Evolutionary conservation across 208 protist genomes (phyloP), one percentile per base, ranked within the genome.

Genomic region (Crithidia expoeki): DNA sequence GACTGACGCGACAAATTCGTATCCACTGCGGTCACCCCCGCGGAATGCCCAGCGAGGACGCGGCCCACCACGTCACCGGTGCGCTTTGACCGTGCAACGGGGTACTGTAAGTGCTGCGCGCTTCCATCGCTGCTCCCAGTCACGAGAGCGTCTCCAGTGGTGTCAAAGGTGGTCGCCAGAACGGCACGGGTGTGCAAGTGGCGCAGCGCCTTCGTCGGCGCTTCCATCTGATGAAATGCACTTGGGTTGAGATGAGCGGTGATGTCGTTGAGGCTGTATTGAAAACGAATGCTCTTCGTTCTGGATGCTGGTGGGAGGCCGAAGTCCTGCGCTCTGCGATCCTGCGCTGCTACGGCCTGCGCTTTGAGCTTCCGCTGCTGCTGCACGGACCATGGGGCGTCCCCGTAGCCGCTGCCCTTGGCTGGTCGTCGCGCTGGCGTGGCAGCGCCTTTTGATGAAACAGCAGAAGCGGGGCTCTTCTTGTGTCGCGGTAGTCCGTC

Each of bases 351-450:
- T 19, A 61, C 66, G 3, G 30, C 65, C 46, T 57, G 27, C 21
- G 36, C 63, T 52, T 62, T 74, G 2, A 28, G 58, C 23, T 52
- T 70, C 28, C 68, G 65, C 49, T 75, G 47, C 53, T 84, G 84
- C 72, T 87, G 83, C 46, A 91, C 80, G 12, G 82, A 89, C 89
- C 89, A 92, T 49, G 86, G 89, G 16, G 78, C 84, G n/a, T 80
- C 70, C 23, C 33, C 44, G 76, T 94, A 92, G 21, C 84, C 81
- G 62, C 86, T 92, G 66, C 83, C 86, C 34, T 75, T 85, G 19
- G 81, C 72, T 0, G 76, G 71, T 17, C 33, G 27, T 42, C 47
- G 55, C 17, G 2, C 28, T n/a, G 27, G 27, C 32, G 12, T 47
- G 16, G 42, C n/a, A 4, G 42, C 4, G 42, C 42, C 12, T 21